Conservation (phyloP, 1,284 basidiomycete species). For the Tetrapyrgos nigripes region DNA sequence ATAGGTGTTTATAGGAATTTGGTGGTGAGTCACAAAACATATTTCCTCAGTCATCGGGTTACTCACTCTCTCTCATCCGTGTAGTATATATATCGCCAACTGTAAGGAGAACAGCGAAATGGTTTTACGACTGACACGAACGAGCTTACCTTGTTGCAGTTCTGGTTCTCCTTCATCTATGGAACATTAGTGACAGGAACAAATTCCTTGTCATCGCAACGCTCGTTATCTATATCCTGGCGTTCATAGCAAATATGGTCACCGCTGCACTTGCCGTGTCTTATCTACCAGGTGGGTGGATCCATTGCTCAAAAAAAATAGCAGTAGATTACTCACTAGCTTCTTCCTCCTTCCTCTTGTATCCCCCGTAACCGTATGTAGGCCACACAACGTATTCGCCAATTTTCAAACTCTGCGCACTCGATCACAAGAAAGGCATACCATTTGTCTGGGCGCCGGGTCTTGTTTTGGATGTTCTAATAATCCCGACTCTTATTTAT, state of each 20-base stretch:
- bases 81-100: background rate
- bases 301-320: background rate
- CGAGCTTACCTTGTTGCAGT: background rate
- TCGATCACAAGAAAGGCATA: background rate
- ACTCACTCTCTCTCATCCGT: background rate
- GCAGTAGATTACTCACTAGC: background rate
- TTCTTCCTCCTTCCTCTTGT: too few relatives aligned
- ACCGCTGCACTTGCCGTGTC: background rate
- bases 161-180: constrained; percentile 11
- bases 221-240: background rate
- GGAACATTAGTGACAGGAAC: constrained; percentile 11
- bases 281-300: constrained; percentile 1
- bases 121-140: background rate
- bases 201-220: background rate
- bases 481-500: background rate
- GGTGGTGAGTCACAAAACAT: background rate
- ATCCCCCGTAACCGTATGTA: too few relatives aligned
- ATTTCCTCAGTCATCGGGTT: too few relatives aligned
- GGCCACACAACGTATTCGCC: background rate
- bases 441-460: constrained; percentile 5
- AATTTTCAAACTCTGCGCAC: background rate
- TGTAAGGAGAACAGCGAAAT: background rate
- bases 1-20: background rate
- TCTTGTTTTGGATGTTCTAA: constrained; percentile 1
- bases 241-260: background rate